phyloP scores from a whole-genome alignment of 352 stramenopile species.

The Globisporangium canariense region DNA sequence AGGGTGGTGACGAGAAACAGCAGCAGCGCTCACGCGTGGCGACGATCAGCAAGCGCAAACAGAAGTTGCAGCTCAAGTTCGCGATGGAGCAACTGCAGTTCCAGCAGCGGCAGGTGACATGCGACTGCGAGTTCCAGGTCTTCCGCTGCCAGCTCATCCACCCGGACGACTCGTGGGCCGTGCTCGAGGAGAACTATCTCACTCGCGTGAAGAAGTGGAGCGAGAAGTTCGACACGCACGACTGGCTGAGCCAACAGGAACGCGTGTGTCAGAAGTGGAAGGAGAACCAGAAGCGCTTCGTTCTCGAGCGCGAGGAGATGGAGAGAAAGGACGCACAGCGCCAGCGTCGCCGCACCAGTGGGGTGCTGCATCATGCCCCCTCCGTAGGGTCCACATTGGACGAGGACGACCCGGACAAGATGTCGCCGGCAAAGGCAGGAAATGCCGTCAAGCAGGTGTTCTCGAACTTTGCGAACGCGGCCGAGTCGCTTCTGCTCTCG shows the following conservation, averaged over 20 bases:
- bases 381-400: not conserved
- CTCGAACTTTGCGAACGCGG: constrained; percentile 45
- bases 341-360: not conserved
- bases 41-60: constrained; percentile 7
- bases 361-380: not conserved
- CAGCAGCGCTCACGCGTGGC: not conserved
- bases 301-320: constrained; percentile 9
- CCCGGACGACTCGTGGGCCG: constrained; percentile 18
- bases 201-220: constrained; percentile 43
- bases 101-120: constrained; percentile 26
- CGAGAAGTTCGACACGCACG: constrained; percentile 49
- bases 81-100: constrained; percentile 12
- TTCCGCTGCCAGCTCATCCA: constrained; percentile 36
- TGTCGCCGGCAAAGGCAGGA: constrained; percentile 24
- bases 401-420: constrained; percentile 15
- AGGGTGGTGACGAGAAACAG: not conserved
- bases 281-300: constrained; percentile 59
- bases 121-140: constrained; percentile 42
- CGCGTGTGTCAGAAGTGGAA: constrained; percentile 70
- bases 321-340: not conserved
- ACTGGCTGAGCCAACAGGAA: constrained; percentile 39
- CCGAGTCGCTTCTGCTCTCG: constrained; percentile 46
- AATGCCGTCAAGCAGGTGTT: constrained; percentile 47
- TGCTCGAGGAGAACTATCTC: constrained; percentile 30
- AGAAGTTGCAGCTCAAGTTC: constrained; percentile 5